Evolutionary conservation across 176 grass and related monocot species (phyloP).

Genomic region (Triticum dicoccoides): DNA sequence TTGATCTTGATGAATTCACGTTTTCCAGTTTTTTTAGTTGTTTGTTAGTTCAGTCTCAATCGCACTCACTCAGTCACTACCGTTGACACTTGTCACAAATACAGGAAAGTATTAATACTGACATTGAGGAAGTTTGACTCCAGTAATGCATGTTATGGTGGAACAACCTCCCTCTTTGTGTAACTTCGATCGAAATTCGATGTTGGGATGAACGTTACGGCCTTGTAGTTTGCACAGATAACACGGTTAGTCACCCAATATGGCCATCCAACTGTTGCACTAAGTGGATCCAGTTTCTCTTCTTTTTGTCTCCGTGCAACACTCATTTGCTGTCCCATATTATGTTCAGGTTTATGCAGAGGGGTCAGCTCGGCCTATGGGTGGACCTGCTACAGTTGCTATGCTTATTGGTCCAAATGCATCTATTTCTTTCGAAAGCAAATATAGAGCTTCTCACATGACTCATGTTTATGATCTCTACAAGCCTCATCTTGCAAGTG

Average conservation of each 20-base stretch:
- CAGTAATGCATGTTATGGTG: slow-evolving; percentile 91
- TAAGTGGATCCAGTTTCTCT: slow-evolving; percentile 4
- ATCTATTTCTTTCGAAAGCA: slow-evolving; percentile 87
- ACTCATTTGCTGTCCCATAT: background rate
- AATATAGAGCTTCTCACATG: slow-evolving; percentile 94
- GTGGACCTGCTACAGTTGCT: slow-evolving; percentile 86
- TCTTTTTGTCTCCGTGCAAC: background rate
- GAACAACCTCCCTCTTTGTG: slow-evolving; percentile 85
- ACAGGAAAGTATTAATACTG: slow-evolving; percentile 79
- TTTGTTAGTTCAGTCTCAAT: background rate
- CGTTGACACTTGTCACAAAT: slow-evolving; percentile 12
- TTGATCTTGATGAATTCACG: background rate
- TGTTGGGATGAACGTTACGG: slow-evolving; percentile 87
- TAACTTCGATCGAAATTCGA: slow-evolving; percentile 89
- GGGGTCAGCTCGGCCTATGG: slow-evolving; percentile 82
- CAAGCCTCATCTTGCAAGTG: slow-evolving; percentile 89
- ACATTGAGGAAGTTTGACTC: slow-evolving; percentile 92
- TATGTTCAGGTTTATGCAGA: slow-evolving; percentile 82
- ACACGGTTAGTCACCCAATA: slow-evolving; percentile 52
- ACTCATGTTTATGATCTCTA: slow-evolving; percentile 90
- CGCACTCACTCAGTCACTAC: background rate
- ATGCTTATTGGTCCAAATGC: slow-evolving; percentile 97
- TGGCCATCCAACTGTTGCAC: background rate
- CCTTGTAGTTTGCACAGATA: slow-evolving; percentile 93
- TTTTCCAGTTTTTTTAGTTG: background rate